Conservation (phyloP, 108 stramenopile genomes). For the Cyclotella atomus region DNA sequence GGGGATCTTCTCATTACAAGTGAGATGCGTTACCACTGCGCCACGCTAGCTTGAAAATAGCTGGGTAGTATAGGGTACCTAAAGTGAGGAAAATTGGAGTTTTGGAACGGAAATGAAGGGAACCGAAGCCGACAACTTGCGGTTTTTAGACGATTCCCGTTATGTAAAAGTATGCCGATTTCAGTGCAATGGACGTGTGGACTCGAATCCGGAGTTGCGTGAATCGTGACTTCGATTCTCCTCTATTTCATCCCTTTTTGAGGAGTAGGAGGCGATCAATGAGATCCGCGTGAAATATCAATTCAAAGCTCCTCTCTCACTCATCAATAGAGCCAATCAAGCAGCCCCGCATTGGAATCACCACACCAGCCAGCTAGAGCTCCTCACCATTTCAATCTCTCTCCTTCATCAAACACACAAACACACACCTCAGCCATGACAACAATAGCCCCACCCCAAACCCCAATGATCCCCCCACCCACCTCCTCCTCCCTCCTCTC, state of each 20-base stretch:
- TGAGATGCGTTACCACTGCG: constrained; percentile 76
- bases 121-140: no score
- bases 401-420: background rate
- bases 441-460: background rate
- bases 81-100: no score
- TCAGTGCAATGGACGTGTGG: no score
- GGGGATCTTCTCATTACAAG: constrained; percentile 78
- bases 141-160: no score
- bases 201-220: no score
- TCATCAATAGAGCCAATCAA: no score
- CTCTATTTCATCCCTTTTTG: background rate
- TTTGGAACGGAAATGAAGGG: background rate
- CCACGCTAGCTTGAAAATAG: constrained; percentile 44
- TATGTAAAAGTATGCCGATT: no score
- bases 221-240: background rate
- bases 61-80: no score
- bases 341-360: background rate
- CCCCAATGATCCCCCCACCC: constrained; percentile 10
- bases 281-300: background rate
- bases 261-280: no score
- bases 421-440: background rate
- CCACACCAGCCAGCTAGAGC: background rate
- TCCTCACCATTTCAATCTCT: background rate
- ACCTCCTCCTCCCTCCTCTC: constrained; percentile 76
- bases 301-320: background rate